A percentile compares a stretch with the other conserved stretches of the same genome.
These are phyloP conservation scores for Hygrophorus pudorinus DNA, from an alignment of 768 basidiomycete species.

Conservation along the genomic window DNA sequence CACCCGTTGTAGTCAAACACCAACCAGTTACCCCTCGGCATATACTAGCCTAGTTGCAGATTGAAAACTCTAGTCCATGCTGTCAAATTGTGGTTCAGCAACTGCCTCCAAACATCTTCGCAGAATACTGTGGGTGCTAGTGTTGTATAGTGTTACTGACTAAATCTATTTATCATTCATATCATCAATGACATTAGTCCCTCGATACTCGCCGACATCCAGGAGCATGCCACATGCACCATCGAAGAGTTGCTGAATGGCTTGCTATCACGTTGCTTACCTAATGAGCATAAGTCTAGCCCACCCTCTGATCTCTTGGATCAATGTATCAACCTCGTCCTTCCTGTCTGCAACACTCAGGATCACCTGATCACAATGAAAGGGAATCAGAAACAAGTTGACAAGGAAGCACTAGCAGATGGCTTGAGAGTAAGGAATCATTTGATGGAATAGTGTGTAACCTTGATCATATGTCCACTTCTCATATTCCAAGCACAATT, in stretches of 20 bases:
- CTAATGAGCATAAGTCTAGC: not conserved
- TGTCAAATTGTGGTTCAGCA: not conserved
- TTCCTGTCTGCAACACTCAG: not conserved
- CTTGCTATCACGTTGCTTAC: constrained; percentile 1
- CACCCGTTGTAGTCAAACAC: not conserved
- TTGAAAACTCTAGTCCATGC: not conserved
- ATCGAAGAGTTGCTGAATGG: not conserved
- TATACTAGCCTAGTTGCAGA: not conserved
- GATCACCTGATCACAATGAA: not conserved
- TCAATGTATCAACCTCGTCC: not conserved
- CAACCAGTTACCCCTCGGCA: not conserved
- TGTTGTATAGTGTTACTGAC: not conserved
- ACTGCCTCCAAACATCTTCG: not conserved
- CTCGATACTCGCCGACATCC: constrained; percentile 1
- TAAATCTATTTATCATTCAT: not conserved
- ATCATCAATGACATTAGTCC: not conserved
- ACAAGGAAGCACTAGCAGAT: constrained; percentile 1
- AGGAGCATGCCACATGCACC: constrained; percentile 1
- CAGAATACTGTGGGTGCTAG: not conserved
- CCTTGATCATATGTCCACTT: not conserved
- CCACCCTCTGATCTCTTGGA: not conserved
- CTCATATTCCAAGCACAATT: not conserved
- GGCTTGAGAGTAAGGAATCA: not conserved
- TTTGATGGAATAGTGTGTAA: constrained; percentile 1
- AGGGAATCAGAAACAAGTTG: not conserved